Percentiles rank a stretch among this genome's conserved stretches.
Conservation (phyloP, 495 filamentous ascomycete species). For the Penicillium verhagenii region DNA sequence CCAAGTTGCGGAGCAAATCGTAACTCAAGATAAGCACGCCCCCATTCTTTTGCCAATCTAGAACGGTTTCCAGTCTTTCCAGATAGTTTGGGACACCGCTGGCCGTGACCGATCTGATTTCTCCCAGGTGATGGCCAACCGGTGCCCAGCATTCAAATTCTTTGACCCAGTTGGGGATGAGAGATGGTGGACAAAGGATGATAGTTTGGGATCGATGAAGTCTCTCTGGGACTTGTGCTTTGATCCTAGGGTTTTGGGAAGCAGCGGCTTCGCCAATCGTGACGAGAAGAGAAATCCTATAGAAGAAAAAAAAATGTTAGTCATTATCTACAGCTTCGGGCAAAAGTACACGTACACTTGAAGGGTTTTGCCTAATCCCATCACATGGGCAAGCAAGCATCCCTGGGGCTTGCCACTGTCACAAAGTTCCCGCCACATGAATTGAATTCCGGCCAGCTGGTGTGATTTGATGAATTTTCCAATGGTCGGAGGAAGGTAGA, state of each 20-base stretch:
- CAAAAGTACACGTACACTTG: conserved; percentile 57
- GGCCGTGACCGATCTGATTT: conserved; percentile 24
- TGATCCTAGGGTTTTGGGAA: conserved; percentile 56
- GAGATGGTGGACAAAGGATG: conserved; percentile 69
- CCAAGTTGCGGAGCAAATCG: conserved; percentile 56
- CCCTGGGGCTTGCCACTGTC: conserved; percentile 59
- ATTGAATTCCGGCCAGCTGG: conserved; percentile 71
- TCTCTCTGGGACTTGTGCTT: conserved; percentile 61
- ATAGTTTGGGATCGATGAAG: conserved; percentile 64
- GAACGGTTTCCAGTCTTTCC: conserved; percentile 45
- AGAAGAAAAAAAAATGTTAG: background rate
- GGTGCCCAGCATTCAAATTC: conserved; percentile 73
- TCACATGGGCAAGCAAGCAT: conserved; percentile 85
- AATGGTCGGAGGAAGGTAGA: conserved; percentile 51
- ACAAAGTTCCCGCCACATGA: conserved; percentile 86
- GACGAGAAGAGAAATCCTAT: conserved; percentile 69
- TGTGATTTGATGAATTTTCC: conserved; percentile 54
- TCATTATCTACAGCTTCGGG: background rate
- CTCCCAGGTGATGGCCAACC: conserved; percentile 43
- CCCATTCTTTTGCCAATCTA: conserved; percentile 60
- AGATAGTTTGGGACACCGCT: background rate
- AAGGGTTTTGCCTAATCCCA: conserved; percentile 95
- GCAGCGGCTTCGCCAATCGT: conserved; percentile 65
- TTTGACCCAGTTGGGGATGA: conserved; percentile 81
- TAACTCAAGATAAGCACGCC: conserved; percentile 78